Base-by-base conservation (phyloP, 257 asterid species). In the Salvia hispanica region DNA sequence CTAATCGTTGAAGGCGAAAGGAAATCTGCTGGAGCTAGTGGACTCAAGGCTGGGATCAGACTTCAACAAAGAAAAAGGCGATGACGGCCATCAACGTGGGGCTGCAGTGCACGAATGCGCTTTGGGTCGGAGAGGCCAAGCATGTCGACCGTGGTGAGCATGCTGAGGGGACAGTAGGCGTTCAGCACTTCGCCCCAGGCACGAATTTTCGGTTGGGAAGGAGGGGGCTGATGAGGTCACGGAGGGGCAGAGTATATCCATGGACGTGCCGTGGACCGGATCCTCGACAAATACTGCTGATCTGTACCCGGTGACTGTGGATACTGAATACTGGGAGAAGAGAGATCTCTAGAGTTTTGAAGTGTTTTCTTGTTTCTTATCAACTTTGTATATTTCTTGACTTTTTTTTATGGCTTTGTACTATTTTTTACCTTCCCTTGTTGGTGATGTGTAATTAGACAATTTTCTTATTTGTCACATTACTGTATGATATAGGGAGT, bases 131-230 rank as follows among this genome's bases (percentile, higher is more conserved):
- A 65, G 48, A 82, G 95, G 70, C 95, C 95, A 25, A 79, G 28
- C 12, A 88, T 88, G 95, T 83, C 95, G 0, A 69, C 72, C 0
- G 90, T 82, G 21, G 87, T 88, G 16, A 80, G 92, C 82, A 78
- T 85, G 76, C 85, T 88, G 95, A 83, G 67, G 88, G 92, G 10
- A 73, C 58, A 45, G 64, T 53, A 21, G 73, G 75, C 8, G 39
- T 81, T 37, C 18, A 43, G 9, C 67, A 58, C 39, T 64, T 74
- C 0, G 70, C 62, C 51, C 69, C 80, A 4, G 79, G 60, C 18
- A 6, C 58, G 34, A 57, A 33, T 40, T 37, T 42, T 28, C 70
- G 18, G 37, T 3, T 18, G 57, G 4, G 25, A 64, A 46, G 66
- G 47, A 3, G 42, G 66, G 42, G 10, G 14, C 18, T 1, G 56